Conservation (phyloP, 345 rosid genomes). For the Gossypium australe region DNA sequence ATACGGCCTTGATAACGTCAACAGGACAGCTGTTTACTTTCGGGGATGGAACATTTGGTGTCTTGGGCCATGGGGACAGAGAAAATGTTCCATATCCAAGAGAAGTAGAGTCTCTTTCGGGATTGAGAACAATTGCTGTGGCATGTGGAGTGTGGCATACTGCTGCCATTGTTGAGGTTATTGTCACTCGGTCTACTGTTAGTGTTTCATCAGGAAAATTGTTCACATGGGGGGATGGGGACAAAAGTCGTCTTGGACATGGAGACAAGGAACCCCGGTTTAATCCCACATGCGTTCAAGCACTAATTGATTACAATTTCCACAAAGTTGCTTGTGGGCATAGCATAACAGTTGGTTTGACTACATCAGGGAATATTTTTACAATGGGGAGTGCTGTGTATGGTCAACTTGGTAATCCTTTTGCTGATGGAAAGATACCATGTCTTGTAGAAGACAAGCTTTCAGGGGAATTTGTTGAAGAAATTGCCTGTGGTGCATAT, state of each 20-base stretch:
- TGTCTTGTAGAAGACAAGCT: slow-evolving; percentile 69
- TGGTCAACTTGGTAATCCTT: slow-evolving; percentile 89
- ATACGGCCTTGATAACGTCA: slow-evolving; percentile 83
- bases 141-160: slow-evolving; percentile 99
- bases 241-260: slow-evolving; percentile 90
- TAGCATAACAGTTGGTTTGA: slow-evolving; percentile 84
- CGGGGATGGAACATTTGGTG: slow-evolving; percentile 97
- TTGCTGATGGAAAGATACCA: slow-evolving; percentile 76
- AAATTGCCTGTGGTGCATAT: slow-evolving; percentile 87
- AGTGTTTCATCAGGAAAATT: slow-evolving; percentile 75
- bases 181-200: slow-evolving; percentile 71
- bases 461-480: slow-evolving; percentile 64
- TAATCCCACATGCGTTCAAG: slow-evolving; percentile 86
- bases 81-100: slow-evolving; percentile 64
- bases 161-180: slow-evolving; percentile 92
- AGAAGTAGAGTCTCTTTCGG: slow-evolving; percentile 84
- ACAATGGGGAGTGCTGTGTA: slow-evolving; percentile 93
- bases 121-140: slow-evolving; percentile 74
- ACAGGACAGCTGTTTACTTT: slow-evolving; percentile 88
- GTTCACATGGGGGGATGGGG: slow-evolving; percentile 99
- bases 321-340: slow-evolving; percentile 87
- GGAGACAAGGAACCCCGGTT: slow-evolving; percentile 89
- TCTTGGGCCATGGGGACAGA: slow-evolving; percentile 81
- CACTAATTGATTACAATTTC: slow-evolving; percentile 74
- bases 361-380: slow-evolving; percentile 69